A percentile compares a stretch with the other conserved stretches of the same genome.
Evolutionary conservation across 495 filamentous ascomycete species (phyloP).

Genomic region (Aspergillus egyptiacus): DNA sequence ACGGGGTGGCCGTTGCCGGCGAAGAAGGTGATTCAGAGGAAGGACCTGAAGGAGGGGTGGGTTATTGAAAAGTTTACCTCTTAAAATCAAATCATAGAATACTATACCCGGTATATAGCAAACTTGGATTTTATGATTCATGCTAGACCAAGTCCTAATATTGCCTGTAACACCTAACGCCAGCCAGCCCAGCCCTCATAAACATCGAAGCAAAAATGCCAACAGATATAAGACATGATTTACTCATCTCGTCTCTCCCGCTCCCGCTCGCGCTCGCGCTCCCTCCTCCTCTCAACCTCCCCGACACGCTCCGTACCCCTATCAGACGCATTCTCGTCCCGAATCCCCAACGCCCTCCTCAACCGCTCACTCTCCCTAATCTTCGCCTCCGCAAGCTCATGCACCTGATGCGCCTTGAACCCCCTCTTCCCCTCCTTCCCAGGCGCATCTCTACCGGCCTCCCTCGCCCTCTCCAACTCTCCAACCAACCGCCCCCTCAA

Average conservation of each 20-base stretch:
- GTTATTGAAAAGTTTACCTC: conserved; percentile 58
- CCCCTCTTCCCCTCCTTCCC: conserved; percentile 36
- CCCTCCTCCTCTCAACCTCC: conserved; percentile 36
- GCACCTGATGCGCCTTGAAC: conserved; percentile 88
- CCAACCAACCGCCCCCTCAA: conserved; percentile 10
- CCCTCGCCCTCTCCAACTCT: conserved; percentile 3
- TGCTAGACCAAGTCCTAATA: too few relatives aligned
- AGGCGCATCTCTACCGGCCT: conserved; percentile 2
- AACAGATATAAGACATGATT: background rate
- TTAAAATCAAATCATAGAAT: conserved; percentile 19
- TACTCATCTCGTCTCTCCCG: background rate
- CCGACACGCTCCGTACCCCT: conserved; percentile 38
- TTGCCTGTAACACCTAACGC: conserved; percentile 5
- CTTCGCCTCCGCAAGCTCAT: conserved; percentile 94
- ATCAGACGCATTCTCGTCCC: conserved; percentile 66
- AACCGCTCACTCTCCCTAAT: conserved; percentile 90
- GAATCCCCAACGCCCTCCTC: conserved; percentile 81
- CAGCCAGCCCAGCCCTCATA: background rate
- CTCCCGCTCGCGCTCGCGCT: conserved; percentile 26
- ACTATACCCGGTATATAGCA: conserved; percentile 12
- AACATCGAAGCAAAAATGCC: background rate
- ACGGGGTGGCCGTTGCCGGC: conserved; percentile 81
- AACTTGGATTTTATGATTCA: background rate
- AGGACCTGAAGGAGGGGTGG: conserved; percentile 68
- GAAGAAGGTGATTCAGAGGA: conserved; percentile 75